Evolutionary conservation across 2,329 filamentous ascomycete species (phyloP).

Genomic region (Hymenoscyphus fructigenus): DNA sequence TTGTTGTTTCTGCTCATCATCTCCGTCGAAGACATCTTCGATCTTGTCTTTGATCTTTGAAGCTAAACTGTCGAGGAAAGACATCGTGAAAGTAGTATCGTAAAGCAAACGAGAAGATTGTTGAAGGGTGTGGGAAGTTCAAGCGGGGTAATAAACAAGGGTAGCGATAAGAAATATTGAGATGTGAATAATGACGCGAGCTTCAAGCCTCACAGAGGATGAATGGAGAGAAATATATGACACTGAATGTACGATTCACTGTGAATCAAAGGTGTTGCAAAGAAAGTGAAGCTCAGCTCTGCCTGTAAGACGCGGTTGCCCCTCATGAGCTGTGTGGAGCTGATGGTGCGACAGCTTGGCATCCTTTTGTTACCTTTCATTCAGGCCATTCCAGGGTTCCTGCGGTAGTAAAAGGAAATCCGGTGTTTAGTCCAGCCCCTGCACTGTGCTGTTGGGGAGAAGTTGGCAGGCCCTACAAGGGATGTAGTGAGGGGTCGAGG

Average conservation of each 20-base stretch:
- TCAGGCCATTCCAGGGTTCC: neutral
- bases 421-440: neutral
- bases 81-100: constrained; percentile 8
- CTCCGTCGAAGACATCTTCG: constrained; percentile 10
- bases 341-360: constrained; percentile 8
- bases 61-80: constrained; percentile 13
- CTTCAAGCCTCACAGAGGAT: neutral
- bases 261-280: neutral
- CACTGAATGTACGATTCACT: neutral
- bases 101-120: neutral
- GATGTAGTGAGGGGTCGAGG: neutral
- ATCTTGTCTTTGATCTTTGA: constrained; percentile 13
- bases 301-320: neutral
- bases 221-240: neutral
- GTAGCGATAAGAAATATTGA: neutral
- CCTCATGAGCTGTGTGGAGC: neutral
- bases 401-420: neutral
- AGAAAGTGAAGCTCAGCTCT: neutral
- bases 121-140: neutral
- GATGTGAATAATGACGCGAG: neutral
- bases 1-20: constrained; percentile 9
- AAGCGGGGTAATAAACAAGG: neutral
- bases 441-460: neutral
- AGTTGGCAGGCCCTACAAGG: neutral
- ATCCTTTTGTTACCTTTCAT: neutral